Evolutionary conservation across 2,329 filamentous ascomycete species (phyloP).

Genomic region (Sclerotinia trifoliorum): DNA sequence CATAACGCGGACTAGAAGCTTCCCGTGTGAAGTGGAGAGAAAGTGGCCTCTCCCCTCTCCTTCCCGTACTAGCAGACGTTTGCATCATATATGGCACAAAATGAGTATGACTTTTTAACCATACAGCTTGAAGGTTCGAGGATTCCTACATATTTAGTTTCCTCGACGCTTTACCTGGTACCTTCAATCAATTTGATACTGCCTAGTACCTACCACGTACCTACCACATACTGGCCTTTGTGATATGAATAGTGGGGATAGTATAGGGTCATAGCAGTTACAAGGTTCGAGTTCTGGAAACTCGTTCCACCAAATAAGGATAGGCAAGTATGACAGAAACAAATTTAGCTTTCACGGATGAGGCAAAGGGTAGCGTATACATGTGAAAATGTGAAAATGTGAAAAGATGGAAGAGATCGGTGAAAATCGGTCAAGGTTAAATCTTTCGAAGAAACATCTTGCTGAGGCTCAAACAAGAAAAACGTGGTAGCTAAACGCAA

Average conservation of each 20-base stretch:
- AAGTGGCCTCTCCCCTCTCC: not conserved
- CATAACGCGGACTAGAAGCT: conserved; percentile 3
- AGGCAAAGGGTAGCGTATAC: not conserved
- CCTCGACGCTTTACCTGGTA: not conserved
- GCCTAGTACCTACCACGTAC: not conserved
- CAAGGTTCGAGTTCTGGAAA: not conserved
- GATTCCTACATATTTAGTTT: not conserved
- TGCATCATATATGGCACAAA: conserved; percentile 4
- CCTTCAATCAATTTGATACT: conserved; percentile 15
- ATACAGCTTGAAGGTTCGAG: not conserved
- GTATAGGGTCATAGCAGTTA: not conserved
- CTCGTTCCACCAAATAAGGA: too few species aligned
- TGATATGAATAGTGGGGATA: not conserved
- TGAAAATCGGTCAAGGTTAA: not conserved
- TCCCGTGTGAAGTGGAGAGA: not conserved
- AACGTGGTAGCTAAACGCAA: conserved; percentile 9
- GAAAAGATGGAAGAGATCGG: not conserved
- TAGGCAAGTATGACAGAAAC: conserved; percentile 6
- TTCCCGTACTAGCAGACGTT: not conserved
- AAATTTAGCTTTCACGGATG: conserved; percentile 5
- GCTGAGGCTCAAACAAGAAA: conserved; percentile 15
- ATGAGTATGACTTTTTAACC: conserved; percentile 1
- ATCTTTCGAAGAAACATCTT: conserved; percentile 24
- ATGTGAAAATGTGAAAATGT: not conserved
- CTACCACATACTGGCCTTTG: not conserved